Evolutionary conservation across 768 basidiomycete species (phyloP).

Genomic region (Boletus bicolor): DNA sequence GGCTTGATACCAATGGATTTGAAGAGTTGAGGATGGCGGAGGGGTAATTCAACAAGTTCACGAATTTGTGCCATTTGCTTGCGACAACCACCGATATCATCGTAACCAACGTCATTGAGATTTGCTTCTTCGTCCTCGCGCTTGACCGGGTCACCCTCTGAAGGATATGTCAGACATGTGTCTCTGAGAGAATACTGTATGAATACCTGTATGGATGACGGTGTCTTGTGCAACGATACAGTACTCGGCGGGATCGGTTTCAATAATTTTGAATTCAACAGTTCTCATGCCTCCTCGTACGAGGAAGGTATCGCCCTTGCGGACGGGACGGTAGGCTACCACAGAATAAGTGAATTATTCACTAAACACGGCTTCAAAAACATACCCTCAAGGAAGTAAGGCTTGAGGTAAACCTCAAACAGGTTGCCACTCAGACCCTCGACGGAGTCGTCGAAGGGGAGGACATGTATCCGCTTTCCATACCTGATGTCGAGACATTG

Average conservation of each 20-base stretch:
- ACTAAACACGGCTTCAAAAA: not conserved
- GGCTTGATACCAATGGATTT: slow-evolving; percentile 99
- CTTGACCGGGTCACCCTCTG: slow-evolving; percentile 98
- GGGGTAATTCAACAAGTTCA: slow-evolving; percentile 95
- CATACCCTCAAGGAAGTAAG: slow-evolving; percentile 95
- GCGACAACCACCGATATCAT: slow-evolving; percentile 98
- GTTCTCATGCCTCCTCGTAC: slow-evolving; percentile 98
- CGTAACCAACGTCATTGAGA: slow-evolving; percentile 95
- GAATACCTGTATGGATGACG: slow-evolving; percentile 83
- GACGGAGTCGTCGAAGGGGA: slow-evolving; percentile 97
- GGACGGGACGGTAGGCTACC: slow-evolving; percentile 86
- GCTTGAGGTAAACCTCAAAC: slow-evolving; percentile 98
- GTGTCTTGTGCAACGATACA: slow-evolving; percentile 99
- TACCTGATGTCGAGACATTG: slow-evolving; percentile 98
- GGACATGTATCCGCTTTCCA: slow-evolving; percentile 93
- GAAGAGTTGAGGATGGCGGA: slow-evolving; percentile 98
- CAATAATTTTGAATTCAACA: slow-evolving; percentile 98
- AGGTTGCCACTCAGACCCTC: slow-evolving; percentile 98
- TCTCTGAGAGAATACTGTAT: not conserved
- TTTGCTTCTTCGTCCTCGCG: slow-evolving; percentile 98
- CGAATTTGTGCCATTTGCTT: slow-evolving; percentile 99
- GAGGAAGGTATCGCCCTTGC: slow-evolving; percentile 98
- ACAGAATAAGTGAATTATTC: slow-evolving; percentile 5
- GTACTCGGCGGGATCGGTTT: slow-evolving; percentile 96
- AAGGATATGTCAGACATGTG: slow-evolving; percentile 7